Conservation (phyloP, 2,329 filamentous ascomycete species). For the Furcasterigmium sp. region DNA sequence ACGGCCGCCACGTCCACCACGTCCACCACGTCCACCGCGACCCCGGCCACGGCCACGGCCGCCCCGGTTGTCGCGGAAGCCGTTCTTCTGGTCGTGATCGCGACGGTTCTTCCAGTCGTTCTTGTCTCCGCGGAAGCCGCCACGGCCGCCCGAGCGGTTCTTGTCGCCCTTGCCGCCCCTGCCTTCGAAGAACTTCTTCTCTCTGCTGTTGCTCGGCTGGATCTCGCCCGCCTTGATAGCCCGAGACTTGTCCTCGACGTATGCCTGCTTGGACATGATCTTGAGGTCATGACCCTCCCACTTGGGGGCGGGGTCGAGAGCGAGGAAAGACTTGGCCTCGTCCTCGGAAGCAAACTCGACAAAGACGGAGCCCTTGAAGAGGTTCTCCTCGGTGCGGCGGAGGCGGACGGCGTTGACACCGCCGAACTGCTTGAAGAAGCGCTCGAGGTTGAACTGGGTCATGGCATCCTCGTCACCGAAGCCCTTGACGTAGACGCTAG, state of each 20-base stretch:
- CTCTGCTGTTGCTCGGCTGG: constrained; percentile 44
- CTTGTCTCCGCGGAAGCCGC: constrained; percentile 37
- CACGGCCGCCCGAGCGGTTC: constrained; percentile 15
- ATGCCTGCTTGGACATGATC: constrained; percentile 84
- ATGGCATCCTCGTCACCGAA: constrained; percentile 80
- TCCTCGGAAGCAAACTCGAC: constrained; percentile 85
- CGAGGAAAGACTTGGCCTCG: constrained; percentile 73
- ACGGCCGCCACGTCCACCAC: constrained; percentile 31
- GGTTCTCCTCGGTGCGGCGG: constrained; percentile 64
- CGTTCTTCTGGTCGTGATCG: constrained; percentile 55
- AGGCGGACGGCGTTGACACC: constrained; percentile 79
- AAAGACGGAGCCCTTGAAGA: constrained; percentile 96
- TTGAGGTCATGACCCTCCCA: constrained; percentile 77
- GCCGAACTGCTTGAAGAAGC: constrained; percentile 80
- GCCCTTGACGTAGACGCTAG: constrained; percentile 87
- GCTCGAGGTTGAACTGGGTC: constrained; percentile 91
- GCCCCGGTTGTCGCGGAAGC: constrained; percentile 44
- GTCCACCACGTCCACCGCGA: constrained; percentile 37
- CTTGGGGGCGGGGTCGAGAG: constrained; percentile 71
- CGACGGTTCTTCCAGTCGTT: constrained; percentile 62
- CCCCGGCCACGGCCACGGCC: constrained; percentile 29
- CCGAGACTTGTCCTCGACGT: constrained; percentile 71
- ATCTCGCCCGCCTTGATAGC: constrained; percentile 68
- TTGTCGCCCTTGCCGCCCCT: constrained; percentile 21
- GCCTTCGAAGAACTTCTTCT: constrained; percentile 46